Evolutionary conservation across 1,284 basidiomycete genomes (phyloP).

Genomic region (Cutaneotrichosporon cyanovorans): DNA sequence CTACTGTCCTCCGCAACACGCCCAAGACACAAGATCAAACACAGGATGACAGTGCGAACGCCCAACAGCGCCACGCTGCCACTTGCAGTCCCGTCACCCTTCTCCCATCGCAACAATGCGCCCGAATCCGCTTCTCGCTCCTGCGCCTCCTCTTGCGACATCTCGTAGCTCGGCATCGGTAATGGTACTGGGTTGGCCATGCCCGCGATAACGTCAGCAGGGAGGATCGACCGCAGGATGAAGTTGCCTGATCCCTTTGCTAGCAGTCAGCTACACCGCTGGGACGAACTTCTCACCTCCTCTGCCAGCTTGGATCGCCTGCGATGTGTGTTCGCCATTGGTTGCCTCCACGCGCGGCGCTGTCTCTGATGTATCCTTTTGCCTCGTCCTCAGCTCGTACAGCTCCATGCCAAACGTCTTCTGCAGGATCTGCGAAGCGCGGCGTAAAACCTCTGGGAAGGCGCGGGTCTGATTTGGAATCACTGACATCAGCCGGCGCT

Average conservation of each 20-base stretch:
- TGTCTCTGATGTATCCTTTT: too few species aligned
- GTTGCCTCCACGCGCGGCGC: too few species aligned
- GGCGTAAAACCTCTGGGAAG: conserved; percentile 25
- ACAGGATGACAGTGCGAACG: conserved; percentile 40
- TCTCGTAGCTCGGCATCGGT: conserved; percentile 1
- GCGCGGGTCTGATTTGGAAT: conserved; percentile 21
- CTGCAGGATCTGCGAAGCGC: conserved; percentile 28
- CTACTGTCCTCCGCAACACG: not conserved
- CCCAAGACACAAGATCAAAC: conserved; percentile 33
- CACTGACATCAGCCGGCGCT: conserved; percentile 21
- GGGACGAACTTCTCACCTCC: too few species aligned
- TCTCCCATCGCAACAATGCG: conserved; percentile 39
- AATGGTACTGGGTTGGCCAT: conserved; percentile 29
- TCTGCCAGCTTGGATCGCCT: too few species aligned
- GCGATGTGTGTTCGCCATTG: too few species aligned
- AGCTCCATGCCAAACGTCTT: conserved; percentile 40
- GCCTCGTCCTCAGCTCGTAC: conserved; percentile 29
- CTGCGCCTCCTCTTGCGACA: not conserved
- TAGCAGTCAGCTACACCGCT: not conserved
- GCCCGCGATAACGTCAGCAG: conserved; percentile 19
- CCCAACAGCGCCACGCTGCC: conserved; percentile 37
- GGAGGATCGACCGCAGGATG: conserved; percentile 37
- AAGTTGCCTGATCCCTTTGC: conserved; percentile 16
- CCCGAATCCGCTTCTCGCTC: conserved; percentile 28
- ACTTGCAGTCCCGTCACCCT: conserved; percentile 31